Percentiles rank a stretch among this genome's conserved stretches.
Evolutionary conservation across 2,329 filamentous ascomycete genomes (phyloP).

Genomic region (Alternaria sp.): DNA sequence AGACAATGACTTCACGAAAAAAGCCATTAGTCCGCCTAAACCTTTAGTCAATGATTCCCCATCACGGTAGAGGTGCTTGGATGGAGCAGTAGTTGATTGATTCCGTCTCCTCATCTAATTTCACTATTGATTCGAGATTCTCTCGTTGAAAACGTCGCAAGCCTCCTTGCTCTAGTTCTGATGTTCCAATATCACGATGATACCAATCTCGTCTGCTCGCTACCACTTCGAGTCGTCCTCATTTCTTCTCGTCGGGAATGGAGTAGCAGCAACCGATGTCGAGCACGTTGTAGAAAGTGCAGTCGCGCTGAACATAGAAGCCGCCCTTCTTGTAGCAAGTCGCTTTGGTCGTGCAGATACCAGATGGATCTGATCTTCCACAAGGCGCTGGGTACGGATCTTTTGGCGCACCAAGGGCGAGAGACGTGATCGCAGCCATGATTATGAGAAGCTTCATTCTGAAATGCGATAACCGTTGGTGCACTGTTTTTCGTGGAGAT

Average conservation of each 20-base stretch:
- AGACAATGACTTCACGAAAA: background rate
- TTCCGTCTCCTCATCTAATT: background rate
- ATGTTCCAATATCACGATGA: background rate
- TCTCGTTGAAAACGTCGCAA: background rate
- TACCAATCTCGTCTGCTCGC: background rate
- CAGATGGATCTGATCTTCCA: conserved; percentile 37
- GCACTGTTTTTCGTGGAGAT: background rate
- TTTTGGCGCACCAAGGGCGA: conserved; percentile 28
- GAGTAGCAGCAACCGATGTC: conserved; percentile 44
- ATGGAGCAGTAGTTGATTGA: background rate
- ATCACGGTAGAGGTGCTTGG: background rate
- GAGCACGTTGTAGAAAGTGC: conserved; percentile 40
- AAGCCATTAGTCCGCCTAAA: background rate
- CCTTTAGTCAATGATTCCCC: background rate
- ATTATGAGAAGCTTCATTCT: conserved; percentile 26
- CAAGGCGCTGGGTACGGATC: conserved; percentile 42
- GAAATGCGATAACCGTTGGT: background rate
- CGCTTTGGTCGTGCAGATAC: conserved; percentile 37
- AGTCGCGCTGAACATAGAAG: conserved; percentile 43
- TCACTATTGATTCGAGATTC: background rate
- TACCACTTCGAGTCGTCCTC: background rate
- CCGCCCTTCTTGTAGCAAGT: conserved; percentile 36
- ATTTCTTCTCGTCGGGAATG: conserved; percentile 31
- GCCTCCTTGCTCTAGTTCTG: background rate
- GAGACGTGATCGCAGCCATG: conserved; percentile 23